phyloP scores from a whole-genome alignment of 1,284 basidiomycete genomes.

The Pholiota adiposa region DNA sequence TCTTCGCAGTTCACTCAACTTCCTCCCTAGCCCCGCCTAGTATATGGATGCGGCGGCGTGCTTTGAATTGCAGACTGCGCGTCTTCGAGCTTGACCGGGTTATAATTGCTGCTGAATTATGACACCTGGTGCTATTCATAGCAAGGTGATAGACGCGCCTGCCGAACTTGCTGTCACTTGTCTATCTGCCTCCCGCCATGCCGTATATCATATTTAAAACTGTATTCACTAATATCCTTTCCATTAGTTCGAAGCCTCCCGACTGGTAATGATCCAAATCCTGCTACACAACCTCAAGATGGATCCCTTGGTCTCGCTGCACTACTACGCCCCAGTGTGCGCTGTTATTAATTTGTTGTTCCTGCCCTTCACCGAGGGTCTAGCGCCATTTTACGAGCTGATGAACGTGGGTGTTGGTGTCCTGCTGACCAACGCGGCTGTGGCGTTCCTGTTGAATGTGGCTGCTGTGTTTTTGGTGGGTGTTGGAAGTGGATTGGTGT shows the following conservation, averaged over 20 bases:
- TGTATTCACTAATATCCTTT: slow-evolving; percentile 1
- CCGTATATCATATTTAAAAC: not conserved
- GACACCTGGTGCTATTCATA: not conserved
- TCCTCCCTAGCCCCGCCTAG: not conserved
- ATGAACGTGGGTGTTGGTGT: slow-evolving; percentile 76
- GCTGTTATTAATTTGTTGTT: slow-evolving; percentile 86
- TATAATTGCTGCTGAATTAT: not conserved
- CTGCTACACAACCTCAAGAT: slow-evolving; percentile 96
- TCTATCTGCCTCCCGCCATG: not conserved
- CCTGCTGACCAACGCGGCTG: slow-evolving; percentile 82
- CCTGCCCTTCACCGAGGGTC: slow-evolving; percentile 89
- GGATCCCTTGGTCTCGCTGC: slow-evolving; percentile 94
- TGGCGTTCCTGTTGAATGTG: slow-evolving; percentile 92
- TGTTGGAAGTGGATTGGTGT: slow-evolving; percentile 83
- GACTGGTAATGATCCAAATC: slow-evolving; percentile 96
- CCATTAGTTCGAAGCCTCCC: slow-evolving; percentile 80
- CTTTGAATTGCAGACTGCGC: not conserved
- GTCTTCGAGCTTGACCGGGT: not conserved
- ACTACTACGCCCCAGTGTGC: slow-evolving; percentile 98
- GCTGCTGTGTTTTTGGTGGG: slow-evolving; percentile 95
- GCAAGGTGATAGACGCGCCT: not conserved
- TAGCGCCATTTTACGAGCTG: slow-evolving; percentile 85
- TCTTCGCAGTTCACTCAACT: slow-evolving; percentile 19
- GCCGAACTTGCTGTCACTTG: too few species aligned
- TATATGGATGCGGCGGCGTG: not conserved